Conservation (phyloP, 345 rosid species). For the Carallia brachiata region DNA sequence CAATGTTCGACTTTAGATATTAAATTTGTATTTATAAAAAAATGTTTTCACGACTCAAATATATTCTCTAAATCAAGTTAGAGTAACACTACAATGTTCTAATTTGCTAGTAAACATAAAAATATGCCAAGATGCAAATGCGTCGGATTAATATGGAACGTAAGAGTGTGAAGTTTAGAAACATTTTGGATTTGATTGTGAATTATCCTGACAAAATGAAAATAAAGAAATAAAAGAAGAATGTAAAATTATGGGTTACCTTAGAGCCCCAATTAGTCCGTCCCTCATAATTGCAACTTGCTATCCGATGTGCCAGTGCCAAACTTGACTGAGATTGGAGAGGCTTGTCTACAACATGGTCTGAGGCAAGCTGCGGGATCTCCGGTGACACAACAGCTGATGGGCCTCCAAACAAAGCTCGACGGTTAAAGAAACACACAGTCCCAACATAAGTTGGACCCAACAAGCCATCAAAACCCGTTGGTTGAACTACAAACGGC, state of each 20-base stretch:
- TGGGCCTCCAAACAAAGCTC: conserved; percentile 55
- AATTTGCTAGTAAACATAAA: no score
- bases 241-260: conserved; percentile 30
- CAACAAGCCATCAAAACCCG: conserved; percentile 48
- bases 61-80: no score
- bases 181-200: no score
- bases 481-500: conserved; percentile 37
- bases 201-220: not conserved
- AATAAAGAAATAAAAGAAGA: not conserved
- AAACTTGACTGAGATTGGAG: conserved; percentile 21
- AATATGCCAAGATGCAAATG: no score
- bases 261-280: conserved; percentile 60
- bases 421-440: conserved; percentile 58
- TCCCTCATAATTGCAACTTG: conserved; percentile 51
- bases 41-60: no score
- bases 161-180: no score
- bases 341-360: conserved; percentile 24
- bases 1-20: no score
- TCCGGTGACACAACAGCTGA: conserved; percentile 22
- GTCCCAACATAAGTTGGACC: conserved; percentile 60
- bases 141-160: no score
- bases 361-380: conserved; percentile 35
- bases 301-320: conserved; percentile 50
- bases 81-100: no score
- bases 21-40: no score